Evolutionary conservation across 2,329 filamentous ascomycete species (phyloP).

Genomic region (Neofusicoccum parvum): DNA sequence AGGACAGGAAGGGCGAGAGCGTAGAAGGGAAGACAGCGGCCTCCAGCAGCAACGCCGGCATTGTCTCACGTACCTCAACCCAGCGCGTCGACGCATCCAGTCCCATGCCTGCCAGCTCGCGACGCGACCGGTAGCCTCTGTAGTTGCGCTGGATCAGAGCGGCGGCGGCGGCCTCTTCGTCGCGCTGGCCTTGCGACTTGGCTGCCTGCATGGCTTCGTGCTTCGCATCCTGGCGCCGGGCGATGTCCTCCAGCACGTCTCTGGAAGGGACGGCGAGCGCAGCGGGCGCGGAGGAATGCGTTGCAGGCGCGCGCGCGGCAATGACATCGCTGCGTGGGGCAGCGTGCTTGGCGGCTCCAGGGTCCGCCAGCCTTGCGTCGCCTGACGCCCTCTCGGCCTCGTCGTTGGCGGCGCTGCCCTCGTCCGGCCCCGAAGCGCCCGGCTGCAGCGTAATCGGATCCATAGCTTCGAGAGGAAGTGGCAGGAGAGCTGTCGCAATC

Average conservation of each 20-base stretch:
- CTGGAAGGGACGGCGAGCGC: conserved; percentile 11
- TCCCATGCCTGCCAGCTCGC: conserved; percentile 69
- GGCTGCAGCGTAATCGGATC: not conserved
- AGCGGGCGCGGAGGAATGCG: conserved; percentile 6
- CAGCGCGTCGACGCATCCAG: conserved; percentile 72
- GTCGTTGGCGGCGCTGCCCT: not conserved
- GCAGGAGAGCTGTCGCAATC: not conserved
- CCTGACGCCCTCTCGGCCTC: not conserved
- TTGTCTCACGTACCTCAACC: conserved; percentile 61
- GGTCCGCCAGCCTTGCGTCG: conserved; percentile 11
- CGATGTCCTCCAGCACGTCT: conserved; percentile 17
- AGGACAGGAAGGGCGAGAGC: not conserved
- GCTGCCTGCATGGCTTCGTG: conserved; percentile 2
- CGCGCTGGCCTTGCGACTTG: not conserved
- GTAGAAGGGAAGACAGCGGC: conserved; percentile 21
- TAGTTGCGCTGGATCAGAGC: conserved; percentile 62
- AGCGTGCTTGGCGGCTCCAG: conserved; percentile 6
- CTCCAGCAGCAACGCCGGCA: conserved; percentile 16
- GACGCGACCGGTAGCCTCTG: conserved; percentile 72
- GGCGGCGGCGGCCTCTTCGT: conserved; percentile 29
- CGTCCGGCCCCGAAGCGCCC: not conserved
- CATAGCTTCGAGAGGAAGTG: not conserved
- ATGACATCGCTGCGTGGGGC: conserved; percentile 1
- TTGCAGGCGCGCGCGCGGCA: not conserved
- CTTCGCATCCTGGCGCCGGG: conserved; percentile 19